Percentiles rank a stretch among this genome's conserved stretches.
Evolutionary conservation across 768 basidiomycete species (phyloP).

Genomic region (Phanerochaete carnosa): DNA sequence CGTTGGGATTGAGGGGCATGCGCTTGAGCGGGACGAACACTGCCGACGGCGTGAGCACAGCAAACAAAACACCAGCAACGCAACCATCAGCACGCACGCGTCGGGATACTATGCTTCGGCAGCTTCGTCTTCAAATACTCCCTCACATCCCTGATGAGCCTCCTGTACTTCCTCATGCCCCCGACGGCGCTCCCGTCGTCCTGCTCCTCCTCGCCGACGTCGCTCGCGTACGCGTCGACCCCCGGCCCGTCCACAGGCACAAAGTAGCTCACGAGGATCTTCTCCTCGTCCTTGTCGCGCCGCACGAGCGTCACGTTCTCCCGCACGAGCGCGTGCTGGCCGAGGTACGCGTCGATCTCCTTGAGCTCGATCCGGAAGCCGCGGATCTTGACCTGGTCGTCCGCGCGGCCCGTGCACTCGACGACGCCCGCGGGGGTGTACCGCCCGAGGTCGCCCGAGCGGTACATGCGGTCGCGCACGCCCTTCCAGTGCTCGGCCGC

Average conservation of each 20-base stretch:
- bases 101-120: slow-evolving; percentile 91
- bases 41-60: slow-evolving; percentile 23
- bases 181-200: slow-evolving; percentile 59
- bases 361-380: slow-evolving; percentile 98
- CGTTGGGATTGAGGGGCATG: slow-evolving; percentile 98
- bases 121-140: slow-evolving; percentile 97
- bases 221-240: slow-evolving; percentile 69
- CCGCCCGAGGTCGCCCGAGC: slow-evolving; percentile 93
- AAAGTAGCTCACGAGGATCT: slow-evolving; percentile 96
- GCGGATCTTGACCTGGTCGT: slow-evolving; percentile 99
- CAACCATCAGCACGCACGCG: slow-evolving; percentile 49
- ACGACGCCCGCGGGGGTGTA: slow-evolving; percentile 91
- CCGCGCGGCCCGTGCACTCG: slow-evolving; percentile 95
- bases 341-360: slow-evolving; percentile 95
- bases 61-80: slow-evolving; percentile 5
- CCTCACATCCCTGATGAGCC: slow-evolving; percentile 89
- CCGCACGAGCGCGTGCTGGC: slow-evolving; percentile 88
- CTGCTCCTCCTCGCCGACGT: slow-evolving; percentile 43
- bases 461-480: slow-evolving; percentile 95
- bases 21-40: slow-evolving; percentile 93
- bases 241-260: slow-evolving; percentile 76
- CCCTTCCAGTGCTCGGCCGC: slow-evolving; percentile 91
- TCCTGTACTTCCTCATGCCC: slow-evolving; percentile 82
- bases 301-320: slow-evolving; percentile 98
- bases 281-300: slow-evolving; percentile 98